Conservation (phyloP, 768 basidiomycete species). For the Tylopilus plumbeoviolaceoides region DNA sequence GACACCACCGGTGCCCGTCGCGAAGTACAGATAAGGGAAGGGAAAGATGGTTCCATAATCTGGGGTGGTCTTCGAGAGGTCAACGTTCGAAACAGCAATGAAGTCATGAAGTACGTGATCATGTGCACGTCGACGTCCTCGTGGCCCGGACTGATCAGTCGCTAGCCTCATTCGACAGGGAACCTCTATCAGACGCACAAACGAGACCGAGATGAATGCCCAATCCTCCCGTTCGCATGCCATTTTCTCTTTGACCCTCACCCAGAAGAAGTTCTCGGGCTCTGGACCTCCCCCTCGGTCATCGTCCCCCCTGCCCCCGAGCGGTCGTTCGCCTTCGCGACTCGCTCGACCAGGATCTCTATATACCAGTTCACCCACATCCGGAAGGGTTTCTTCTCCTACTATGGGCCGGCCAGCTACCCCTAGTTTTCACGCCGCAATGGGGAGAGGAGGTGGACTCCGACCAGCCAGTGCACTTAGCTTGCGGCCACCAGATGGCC, state of each 20-base stretch:
- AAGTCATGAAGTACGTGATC: constrained; percentile 86
- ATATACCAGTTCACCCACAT: constrained; percentile 41
- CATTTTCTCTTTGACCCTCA: constrained; percentile 94
- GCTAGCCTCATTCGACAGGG: constrained; percentile 85
- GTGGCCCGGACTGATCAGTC: constrained; percentile 21
- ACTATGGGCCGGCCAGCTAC: constrained; percentile 75
- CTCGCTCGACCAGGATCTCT: constrained; percentile 81
- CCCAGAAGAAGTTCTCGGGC: constrained; percentile 83
- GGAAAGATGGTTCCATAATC: constrained; percentile 93
- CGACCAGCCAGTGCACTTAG: constrained; percentile 83
- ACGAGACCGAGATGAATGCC: constrained; percentile 98
- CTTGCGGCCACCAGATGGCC: constrained; percentile 49
- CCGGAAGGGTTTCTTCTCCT: constrained; percentile 63
- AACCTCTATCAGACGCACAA: constrained; percentile 86
- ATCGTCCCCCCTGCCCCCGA: constrained; percentile 70
- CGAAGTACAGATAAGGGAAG: constrained; percentile 94
- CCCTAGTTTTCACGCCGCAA: constrained; percentile 73
- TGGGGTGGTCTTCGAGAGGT: constrained; percentile 96
- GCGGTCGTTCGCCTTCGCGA: constrained; percentile 72
- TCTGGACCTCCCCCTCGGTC: constrained; percentile 67
- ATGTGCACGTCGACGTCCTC: constrained; percentile 2
- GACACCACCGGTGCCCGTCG: constrained; percentile 63
- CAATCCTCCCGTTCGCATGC: constrained; percentile 98
- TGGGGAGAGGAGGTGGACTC: constrained; percentile 61
- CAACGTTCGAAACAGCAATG: constrained; percentile 71